Evolutionary conservation across 768 basidiomycete species (phyloP), one percentile per base, ranked within the genome.

Genomic region (Lactarius indigo): DNA sequence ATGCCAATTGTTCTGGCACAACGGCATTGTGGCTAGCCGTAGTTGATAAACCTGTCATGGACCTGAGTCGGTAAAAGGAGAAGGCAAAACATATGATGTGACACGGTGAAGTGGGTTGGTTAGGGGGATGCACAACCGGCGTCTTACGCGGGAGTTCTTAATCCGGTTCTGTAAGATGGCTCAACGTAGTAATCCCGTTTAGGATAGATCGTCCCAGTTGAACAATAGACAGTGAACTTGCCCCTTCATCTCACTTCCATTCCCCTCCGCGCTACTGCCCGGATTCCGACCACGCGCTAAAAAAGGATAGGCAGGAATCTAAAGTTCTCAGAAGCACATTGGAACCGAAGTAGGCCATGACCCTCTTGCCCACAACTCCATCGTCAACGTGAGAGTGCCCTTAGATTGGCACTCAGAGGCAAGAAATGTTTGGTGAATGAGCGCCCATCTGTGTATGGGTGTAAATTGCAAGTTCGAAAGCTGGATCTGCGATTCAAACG

Each of bases 1-100:
- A 41, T 26, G n/a, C 50, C 52, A 69, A 69, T 69, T 69, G 68
- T 69, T 67, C 37, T 67, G 31, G 59, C 35, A 41, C 52, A 35
- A 61, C 65, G 68, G 65, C 65, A 66, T 57, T 1, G 20, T 59
- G 33, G 30, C 44, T 58, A 39, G 65, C 55, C 65, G 33, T 44
- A 63, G 39, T 55, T 23, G n/a, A 26, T 52, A 31, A 61, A 41
- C 65, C 56, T 63, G 52, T 47, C 33, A 61, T 52, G 41, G 39
- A 23, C 47, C 68, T 37, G 64, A 57, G 37, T 62, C 58, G 59
- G 61, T 62, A 44, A 67, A 67, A 42, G 47, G 61, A 41, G 63
- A 65, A 63, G 50, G 37, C 30, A 30, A 52, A 68, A 41, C 47
- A 33, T 63, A 39, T 44, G 59, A 68, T 59, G 65, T 69, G 61